Conservation (phyloP, 176 grass and related monocot species). For the Miscanthus lutarioriparius region DNA sequence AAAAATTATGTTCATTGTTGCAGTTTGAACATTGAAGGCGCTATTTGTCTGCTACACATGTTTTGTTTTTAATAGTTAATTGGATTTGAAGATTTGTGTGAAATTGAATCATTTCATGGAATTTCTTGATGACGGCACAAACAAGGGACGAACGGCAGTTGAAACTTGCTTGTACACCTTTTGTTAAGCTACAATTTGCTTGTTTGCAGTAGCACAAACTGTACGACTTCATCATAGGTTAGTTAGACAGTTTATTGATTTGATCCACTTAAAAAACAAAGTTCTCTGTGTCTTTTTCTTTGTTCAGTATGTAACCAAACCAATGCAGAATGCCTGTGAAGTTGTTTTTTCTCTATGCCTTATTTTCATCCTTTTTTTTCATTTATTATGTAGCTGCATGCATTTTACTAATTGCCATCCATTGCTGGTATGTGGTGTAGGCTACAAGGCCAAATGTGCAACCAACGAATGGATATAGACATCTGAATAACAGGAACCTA, state of each 20-base stretch:
- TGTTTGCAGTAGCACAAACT: background rate
- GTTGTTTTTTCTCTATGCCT: background rate
- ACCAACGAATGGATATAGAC: constrained; percentile 26
- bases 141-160: background rate
- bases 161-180: background rate
- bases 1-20: background rate
- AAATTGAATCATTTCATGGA: background rate
- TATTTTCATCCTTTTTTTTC: background rate
- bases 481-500: constrained; percentile 67
- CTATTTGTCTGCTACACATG: background rate
- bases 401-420: too few relatives aligned
- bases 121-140: background rate
- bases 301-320: background rate
- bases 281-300: background rate
- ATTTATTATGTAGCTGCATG: too few relatives aligned
- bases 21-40: background rate
- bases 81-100: background rate
- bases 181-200: background rate
- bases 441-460: too few relatives aligned
- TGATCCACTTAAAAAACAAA: background rate
- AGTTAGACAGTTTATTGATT: background rate
- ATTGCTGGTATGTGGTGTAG: too few relatives aligned
- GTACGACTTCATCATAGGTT: background rate
- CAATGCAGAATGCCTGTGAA: background rate
- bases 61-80: background rate